Base-by-base conservation (phyloP, 768 basidiomycete species). In the Mycena latifolia region DNA sequence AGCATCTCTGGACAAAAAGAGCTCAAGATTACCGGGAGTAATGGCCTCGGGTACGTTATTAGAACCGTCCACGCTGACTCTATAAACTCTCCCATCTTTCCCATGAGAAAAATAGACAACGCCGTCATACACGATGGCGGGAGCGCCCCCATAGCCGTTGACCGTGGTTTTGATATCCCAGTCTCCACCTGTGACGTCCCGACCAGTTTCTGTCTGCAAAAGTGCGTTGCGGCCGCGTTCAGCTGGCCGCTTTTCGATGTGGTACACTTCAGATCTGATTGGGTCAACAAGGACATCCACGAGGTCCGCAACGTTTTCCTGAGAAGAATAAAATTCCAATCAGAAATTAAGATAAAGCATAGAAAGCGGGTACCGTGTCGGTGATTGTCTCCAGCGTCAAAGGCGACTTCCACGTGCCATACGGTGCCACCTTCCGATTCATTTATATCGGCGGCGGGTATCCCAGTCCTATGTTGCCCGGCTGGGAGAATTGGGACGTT, bases 91-190 rank as follows among this genome's bases (percentile, higher is more conserved):
- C 10, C 82, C 82, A 72, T 88, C 86, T 11, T 57, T 53, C 37
- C 78, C 75, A 71, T 88, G 81, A 5, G 88, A 88, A 71, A 89
- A 91, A 76, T 87, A 87, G 18, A 85, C 70, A 10, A 76, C 75
- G 5, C 79, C 82, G 39, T 77, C 80, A 54, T 84, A 72, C 0
- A 83, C 85, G 31, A 83, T 79, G 0, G 86, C 85, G 2, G 86
- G 78, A 8, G 81, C 87, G 17, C 90, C 90, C 2, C 91, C 90
- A 60, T 91, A 91, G 72, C 90, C 90, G 35, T 91, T 85, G 2
- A 91, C 89, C n/a, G 81, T 73, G 0, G 82, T 82, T 33, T 86
- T 81, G 5, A 86, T 86, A 73, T 90, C 89, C 82, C 85, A 92
- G 0, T 80, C 82, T 33, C 77, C 71, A 2, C 83, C 84, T 15